These are phyloP conservation scores for Aspergillus flavus DNA, from an alignment of 2,329 filamentous ascomycete species.

Conservation along the genomic window DNA sequence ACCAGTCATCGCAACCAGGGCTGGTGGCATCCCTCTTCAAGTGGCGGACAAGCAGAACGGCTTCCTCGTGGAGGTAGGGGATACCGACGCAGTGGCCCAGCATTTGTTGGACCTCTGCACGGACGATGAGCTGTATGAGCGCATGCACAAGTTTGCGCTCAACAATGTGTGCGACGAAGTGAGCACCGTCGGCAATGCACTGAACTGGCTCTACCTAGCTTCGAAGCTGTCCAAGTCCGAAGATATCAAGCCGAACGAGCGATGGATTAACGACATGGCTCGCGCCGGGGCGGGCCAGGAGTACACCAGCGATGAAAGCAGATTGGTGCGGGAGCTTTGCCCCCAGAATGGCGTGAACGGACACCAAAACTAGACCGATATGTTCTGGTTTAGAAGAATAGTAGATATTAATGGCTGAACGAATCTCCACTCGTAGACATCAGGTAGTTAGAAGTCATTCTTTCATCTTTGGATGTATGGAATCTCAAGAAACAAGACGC, in stretches of 20 bases:
- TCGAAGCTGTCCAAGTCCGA: constrained; percentile 64
- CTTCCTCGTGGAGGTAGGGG: constrained; percentile 72
- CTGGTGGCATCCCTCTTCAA: constrained; percentile 81
- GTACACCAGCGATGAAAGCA: constrained; percentile 63
- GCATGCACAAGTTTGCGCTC: constrained; percentile 67
- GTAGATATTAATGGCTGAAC: background rate
- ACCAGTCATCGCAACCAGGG: constrained; percentile 73
- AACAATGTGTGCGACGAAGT: constrained; percentile 78
- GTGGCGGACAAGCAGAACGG: constrained; percentile 72
- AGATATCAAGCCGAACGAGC: constrained; percentile 59
- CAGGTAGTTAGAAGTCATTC: background rate
- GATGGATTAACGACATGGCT: constrained; percentile 76
- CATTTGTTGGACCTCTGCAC: constrained; percentile 69
- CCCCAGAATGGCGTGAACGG: constrained; percentile 14
- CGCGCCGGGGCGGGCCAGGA: constrained; percentile 64
- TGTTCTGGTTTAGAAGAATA: background rate
- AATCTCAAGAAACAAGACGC: background rate
- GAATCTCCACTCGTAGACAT: background rate
- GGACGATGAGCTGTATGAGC: constrained; percentile 64
- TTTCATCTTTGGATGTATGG: background rate
- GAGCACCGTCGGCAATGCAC: constrained; percentile 75
- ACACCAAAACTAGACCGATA: background rate
- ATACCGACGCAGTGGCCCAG: constrained; percentile 68
- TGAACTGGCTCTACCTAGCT: constrained; percentile 78
- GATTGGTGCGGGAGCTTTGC: constrained; percentile 48